A percentile compares a stretch with the other conserved stretches of the same genome.
Evolutionary conservation across 2,329 filamentous ascomycete species (phyloP).

Genomic region (Ophiostoma sp.): DNA sequence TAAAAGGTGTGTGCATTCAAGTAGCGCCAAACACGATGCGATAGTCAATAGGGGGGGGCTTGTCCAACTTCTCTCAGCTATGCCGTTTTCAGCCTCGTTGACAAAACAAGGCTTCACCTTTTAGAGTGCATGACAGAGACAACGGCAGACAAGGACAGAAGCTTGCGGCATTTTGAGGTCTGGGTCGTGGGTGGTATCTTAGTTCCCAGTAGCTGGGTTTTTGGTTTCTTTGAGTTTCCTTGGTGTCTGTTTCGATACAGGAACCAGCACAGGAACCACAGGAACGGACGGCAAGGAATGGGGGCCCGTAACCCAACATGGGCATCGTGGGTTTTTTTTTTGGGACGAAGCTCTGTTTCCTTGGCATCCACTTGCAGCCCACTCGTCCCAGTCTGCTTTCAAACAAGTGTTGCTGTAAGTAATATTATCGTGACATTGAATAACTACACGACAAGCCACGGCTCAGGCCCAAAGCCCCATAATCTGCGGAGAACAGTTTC

Average conservation of each 20-base stretch:
- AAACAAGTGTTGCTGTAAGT: neutral
- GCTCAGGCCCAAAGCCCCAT: neutral
- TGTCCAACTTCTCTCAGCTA: neutral
- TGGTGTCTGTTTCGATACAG: neutral
- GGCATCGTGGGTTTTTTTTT: neutral
- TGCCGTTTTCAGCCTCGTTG: slow-evolving; percentile 14
- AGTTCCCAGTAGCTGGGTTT: slow-evolving; percentile 8
- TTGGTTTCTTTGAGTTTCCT: neutral
- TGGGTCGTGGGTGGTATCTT: neutral
- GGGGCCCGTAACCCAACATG: neutral
- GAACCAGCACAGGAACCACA: neutral
- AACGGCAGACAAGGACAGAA: too few relatives aligned
- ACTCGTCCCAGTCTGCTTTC: neutral
- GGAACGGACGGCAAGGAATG: slow-evolving; percentile 5
- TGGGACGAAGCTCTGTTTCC: neutral
- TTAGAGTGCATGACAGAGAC: too few relatives aligned
- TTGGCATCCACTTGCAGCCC: neutral
- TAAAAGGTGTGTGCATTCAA: neutral
- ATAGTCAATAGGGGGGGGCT: neutral
- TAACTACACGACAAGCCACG: neutral
- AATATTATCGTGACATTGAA: slow-evolving; percentile 1
- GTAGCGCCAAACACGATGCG: slow-evolving; percentile 5
- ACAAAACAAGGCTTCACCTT: slow-evolving; percentile 4
- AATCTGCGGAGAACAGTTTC: neutral
- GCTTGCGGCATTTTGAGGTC: slow-evolving; percentile 22